phyloP scores from a whole-genome alignment of 106 monocot genomes.

The Allium cepa region DNA sequence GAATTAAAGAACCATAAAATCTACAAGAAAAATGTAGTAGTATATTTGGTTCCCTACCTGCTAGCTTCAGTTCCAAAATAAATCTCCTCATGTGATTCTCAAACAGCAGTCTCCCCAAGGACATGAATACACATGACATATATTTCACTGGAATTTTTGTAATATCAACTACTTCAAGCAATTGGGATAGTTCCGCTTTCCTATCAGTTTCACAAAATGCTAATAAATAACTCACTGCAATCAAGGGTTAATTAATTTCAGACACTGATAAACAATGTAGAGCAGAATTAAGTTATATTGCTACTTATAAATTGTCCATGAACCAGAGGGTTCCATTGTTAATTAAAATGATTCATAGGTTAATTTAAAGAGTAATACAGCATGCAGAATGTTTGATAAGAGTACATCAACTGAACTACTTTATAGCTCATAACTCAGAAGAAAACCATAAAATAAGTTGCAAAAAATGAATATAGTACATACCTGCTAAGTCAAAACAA shows the following conservation, averaged over 20 bases:
- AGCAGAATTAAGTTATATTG: too few relatives aligned
- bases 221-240: slow-evolving; percentile 69
- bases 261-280: too few relatives aligned
- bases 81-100: slow-evolving; percentile 37
- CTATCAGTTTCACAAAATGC: slow-evolving; percentile 76
- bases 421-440: too few relatives aligned
- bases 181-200: slow-evolving; percentile 41
- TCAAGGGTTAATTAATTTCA: slow-evolving; percentile 2
- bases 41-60: slow-evolving; percentile 25
- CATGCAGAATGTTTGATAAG: too few relatives aligned
- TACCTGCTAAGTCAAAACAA: slow-evolving; percentile 55
- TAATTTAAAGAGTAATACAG: too few relatives aligned
- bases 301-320: too few relatives aligned
- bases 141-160: slow-evolving; percentile 32
- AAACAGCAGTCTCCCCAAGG: slow-evolving; percentile 57
- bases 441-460: too few relatives aligned
- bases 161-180: slow-evolving; percentile 52
- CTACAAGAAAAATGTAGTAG: too few relatives aligned
- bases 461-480: neutral
- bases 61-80: slow-evolving; percentile 36
- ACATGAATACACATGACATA: slow-evolving; percentile 42
- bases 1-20: too few relatives aligned
- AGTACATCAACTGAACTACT: too few relatives aligned
- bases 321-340: too few relatives aligned
- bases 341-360: too few relatives aligned